Evolutionary conservation across 2,329 filamentous ascomycete genomes (phyloP).

Genomic region (Stagonosporopsis cucurbitacearum): DNA sequence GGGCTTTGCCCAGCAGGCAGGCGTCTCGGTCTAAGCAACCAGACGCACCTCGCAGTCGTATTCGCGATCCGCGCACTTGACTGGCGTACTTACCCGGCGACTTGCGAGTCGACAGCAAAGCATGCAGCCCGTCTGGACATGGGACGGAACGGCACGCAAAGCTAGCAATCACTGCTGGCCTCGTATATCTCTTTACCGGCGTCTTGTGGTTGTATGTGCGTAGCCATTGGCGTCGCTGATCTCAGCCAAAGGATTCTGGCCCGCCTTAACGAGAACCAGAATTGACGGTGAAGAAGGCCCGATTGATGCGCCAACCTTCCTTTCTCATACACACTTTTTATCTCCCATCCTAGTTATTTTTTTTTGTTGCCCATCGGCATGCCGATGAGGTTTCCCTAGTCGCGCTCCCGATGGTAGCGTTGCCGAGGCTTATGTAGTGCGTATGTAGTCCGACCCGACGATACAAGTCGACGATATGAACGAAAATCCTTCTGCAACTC

Average conservation of each 20-base stretch:
- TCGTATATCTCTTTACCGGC: not conserved
- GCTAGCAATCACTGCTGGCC: not conserved
- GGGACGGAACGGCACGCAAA: slow-evolving; percentile 8
- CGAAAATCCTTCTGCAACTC: not conserved
- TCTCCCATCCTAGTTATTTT: not conserved
- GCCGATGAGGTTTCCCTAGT: not conserved
- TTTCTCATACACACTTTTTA: slow-evolving; percentile 14
- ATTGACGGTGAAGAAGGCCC: slow-evolving; percentile 20
- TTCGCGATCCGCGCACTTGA: not conserved
- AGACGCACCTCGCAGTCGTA: no score
- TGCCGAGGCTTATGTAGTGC: not conserved
- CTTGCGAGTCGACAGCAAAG: not conserved
- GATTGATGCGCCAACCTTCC: slow-evolving; percentile 6
- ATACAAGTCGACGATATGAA: slow-evolving; percentile 7
- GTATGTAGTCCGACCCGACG: not conserved
- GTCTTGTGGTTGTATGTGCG: not conserved
- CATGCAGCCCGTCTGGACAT: not conserved
- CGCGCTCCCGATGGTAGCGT: slow-evolving; percentile 4
- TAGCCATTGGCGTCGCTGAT: not conserved
- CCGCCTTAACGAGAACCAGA: not conserved
- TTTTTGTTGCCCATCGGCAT: slow-evolving; percentile 15
- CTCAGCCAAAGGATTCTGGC: not conserved
- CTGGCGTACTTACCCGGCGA: not conserved
- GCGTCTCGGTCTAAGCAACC: slow-evolving; percentile 21
- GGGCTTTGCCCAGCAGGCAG: slow-evolving; percentile 53